Conservation (phyloP, 768 basidiomycete genomes). For the Gloeophyllum trabeum region DNA sequence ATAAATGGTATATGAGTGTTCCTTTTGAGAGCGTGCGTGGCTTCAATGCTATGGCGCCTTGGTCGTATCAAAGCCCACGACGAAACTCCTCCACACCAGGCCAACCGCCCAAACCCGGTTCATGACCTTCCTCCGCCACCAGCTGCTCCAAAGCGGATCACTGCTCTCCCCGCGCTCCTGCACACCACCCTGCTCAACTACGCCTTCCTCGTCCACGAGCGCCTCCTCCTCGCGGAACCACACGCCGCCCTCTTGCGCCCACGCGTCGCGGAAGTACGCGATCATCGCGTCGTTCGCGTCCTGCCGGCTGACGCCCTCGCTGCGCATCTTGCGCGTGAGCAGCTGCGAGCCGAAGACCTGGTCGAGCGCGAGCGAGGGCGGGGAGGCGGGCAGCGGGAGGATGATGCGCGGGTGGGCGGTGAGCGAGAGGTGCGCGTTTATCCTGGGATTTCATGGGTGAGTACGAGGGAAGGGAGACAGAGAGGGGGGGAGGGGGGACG, state of each 20-base stretch:
- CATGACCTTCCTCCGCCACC: neutral
- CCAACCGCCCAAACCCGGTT: no score
- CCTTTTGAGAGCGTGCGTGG: no score
- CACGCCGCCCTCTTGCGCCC: neutral
- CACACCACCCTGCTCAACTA: neutral
- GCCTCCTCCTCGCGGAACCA: neutral
- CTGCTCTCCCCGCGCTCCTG: neutral
- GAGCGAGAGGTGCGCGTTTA: neutral
- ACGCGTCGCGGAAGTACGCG: neutral
- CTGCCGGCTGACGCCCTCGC: neutral
- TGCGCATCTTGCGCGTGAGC: neutral
- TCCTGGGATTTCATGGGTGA: neutral
- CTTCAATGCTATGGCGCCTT: no score
- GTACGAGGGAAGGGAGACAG: neutral
- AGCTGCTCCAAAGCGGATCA: neutral
- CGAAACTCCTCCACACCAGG: no score
- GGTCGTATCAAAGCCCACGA: no score
- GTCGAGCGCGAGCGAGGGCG: neutral
- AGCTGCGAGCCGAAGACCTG: neutral
- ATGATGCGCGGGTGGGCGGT: neutral
- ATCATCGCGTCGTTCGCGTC: neutral
- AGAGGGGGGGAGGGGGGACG: neutral
- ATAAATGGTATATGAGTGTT: no score
- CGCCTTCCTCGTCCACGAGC: neutral
- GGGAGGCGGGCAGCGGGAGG: neutral